These are phyloP conservation scores for Pinus albicaulis DNA, from an alignment of 75 land plant genomes.

Conservation along the genomic window DNA sequence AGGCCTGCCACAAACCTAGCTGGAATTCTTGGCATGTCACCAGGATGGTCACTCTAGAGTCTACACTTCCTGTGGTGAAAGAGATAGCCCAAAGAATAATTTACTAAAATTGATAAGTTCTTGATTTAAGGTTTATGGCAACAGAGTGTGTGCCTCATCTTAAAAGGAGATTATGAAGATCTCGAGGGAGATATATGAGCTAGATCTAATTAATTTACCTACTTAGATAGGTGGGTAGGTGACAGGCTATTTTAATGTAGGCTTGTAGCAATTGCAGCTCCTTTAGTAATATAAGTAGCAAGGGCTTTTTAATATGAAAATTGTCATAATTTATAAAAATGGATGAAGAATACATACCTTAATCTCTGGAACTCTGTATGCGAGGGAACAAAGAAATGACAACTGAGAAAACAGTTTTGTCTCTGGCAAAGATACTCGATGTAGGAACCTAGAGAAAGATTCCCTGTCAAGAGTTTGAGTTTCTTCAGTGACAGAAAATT, in stretches of 20 bases:
- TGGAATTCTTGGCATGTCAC: no score
- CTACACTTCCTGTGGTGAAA: no score
- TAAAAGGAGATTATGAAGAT: background rate
- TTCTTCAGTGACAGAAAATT: background rate
- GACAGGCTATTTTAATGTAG: background rate
- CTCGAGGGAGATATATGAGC: background rate
- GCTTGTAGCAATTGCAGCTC: background rate
- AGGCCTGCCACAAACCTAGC: no score
- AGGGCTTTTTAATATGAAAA: background rate
- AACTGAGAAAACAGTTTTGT: constrained; percentile 42
- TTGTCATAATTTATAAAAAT: background rate
- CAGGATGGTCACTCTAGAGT: no score
- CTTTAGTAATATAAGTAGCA: background rate
- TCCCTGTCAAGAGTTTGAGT: constrained; percentile 17
- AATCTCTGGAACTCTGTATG: constrained; percentile 47
- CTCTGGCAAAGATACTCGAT: constrained; percentile 29
- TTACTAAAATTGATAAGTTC: no score
- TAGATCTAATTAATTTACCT: background rate
- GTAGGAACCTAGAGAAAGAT: constrained; percentile 42
- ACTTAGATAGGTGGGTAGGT: background rate
- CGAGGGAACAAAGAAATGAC: constrained; percentile 51
- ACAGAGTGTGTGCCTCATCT: background rate
- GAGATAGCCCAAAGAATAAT: no score
- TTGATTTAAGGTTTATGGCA: no score
- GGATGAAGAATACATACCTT: constrained; percentile 26